Conservation (phyloP, 768 basidiomycete species). For the Xerocomus brunneocitrinus region DNA sequence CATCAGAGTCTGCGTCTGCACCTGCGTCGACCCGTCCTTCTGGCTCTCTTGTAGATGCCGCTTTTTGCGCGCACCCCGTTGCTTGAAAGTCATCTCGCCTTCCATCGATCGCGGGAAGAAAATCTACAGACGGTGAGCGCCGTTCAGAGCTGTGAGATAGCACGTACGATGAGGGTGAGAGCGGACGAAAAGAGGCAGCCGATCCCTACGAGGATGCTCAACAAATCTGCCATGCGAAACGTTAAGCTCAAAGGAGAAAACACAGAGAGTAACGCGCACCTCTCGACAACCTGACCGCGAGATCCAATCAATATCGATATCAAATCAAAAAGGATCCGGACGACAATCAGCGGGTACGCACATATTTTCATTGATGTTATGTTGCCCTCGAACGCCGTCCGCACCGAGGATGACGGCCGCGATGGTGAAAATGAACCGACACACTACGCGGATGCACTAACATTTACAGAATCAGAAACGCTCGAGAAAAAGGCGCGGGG, state of each 20-base stretch:
- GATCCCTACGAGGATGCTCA: constrained; percentile 53
- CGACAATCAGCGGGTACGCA: constrained; percentile 22
- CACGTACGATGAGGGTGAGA: constrained; percentile 65
- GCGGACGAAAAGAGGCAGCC: constrained; percentile 66
- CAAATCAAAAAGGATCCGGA: not conserved
- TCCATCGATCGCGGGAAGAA: constrained; percentile 81
- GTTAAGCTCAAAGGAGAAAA: not conserved
- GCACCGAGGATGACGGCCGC: constrained; percentile 62
- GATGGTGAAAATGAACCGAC: constrained; percentile 67
- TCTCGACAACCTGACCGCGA: constrained; percentile 21
- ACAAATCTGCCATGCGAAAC: constrained; percentile 42
- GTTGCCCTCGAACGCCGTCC: constrained; percentile 62
- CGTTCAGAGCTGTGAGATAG: not conserved
- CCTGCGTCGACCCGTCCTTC: not conserved
- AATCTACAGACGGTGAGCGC: constrained; percentile 40
- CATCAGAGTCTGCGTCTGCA: not conserved
- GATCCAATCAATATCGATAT: not conserved
- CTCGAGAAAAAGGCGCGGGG: not conserved
- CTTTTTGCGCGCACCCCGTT: constrained; percentile 14
- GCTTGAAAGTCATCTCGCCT: constrained; percentile 56
- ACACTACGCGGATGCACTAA: constrained; percentile 67
- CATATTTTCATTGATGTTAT: constrained; percentile 61
- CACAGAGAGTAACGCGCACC: constrained; percentile 9
- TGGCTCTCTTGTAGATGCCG: not conserved
- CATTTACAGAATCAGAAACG: not conserved